Percentiles rank a stretch among this genome's conserved stretches.
These are phyloP conservation scores for Rosa persica DNA, from an alignment of 306 rosid genomes.

Conservation along the genomic window DNA sequence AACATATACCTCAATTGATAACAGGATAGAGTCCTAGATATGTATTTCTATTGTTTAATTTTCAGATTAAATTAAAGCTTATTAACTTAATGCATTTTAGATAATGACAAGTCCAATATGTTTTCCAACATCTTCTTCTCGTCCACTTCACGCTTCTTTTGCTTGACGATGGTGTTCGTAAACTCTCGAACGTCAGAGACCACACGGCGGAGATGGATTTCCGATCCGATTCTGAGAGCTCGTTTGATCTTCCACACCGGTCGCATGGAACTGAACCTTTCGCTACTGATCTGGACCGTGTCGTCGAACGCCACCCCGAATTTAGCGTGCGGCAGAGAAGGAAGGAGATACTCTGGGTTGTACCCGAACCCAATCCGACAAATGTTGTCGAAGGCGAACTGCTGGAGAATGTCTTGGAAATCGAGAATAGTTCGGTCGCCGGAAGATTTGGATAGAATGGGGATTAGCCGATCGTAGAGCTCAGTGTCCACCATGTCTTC, in stretches of 20 bases:
- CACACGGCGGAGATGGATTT: constrained; percentile 29
- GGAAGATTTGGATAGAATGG: constrained; percentile 37
- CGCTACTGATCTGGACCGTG: constrained; percentile 33
- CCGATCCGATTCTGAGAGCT: constrained; percentile 41
- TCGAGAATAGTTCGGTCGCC: constrained; percentile 6
- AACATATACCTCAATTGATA: too few species aligned
- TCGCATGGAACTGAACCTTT: constrained; percentile 14
- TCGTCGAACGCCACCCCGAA: constrained; percentile 61
- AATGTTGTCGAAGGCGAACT: constrained; percentile 71
- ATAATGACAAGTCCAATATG: too few species aligned
- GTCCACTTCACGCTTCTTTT: constrained; percentile 42
- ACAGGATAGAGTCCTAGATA: too few species aligned
- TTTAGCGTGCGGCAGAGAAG: constrained; percentile 41
- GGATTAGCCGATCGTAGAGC: constrained; percentile 50
- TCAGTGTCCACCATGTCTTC: constrained; percentile 59
- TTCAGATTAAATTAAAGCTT: too few species aligned
- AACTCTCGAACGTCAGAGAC: constrained; percentile 42
- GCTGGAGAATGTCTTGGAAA: constrained; percentile 64
- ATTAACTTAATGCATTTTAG: too few species aligned
- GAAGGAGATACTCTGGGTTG: constrained; percentile 57
- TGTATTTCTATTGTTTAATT: too few species aligned
- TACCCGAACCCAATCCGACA: constrained; percentile 64
- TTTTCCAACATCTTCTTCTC: too few species aligned
- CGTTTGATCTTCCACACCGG: constrained; percentile 50
- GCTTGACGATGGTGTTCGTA: constrained; percentile 31